Percentiles rank a stretch among this genome's conserved stretches.
phyloP scores from a whole-genome alignment of 108 stramenopile species.

The Discostella stelligeroides region DNA sequence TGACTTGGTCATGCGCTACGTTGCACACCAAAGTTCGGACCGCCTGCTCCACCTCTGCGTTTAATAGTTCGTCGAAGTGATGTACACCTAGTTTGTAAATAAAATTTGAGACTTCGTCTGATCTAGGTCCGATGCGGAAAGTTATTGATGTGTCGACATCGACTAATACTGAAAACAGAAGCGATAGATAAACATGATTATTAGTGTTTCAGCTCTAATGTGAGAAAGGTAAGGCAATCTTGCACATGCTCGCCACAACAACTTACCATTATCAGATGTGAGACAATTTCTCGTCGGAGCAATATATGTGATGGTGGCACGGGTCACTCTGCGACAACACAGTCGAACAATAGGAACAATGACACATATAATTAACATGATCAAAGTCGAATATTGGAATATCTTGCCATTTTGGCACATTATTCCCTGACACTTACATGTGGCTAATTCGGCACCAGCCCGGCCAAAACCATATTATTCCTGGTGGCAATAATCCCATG shows the following conservation, averaged over 20 bases:
- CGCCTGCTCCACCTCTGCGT: slow-evolving; percentile 54
- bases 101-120: slow-evolving; percentile 41
- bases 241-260: no score
- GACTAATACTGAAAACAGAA: slow-evolving; percentile 29
- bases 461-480: slow-evolving; percentile 41
- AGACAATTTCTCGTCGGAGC: slow-evolving; percentile 39
- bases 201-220: no score
- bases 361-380: slow-evolving; percentile 22
- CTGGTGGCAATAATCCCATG: slow-evolving; percentile 31
- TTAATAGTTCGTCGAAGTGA: slow-evolving; percentile 52
- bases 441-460: slow-evolving; percentile 47
- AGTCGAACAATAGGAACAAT: slow-evolving; percentile 10
- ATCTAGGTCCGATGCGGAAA: slow-evolving; percentile 40
- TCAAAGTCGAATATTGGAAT: no score
- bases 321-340: slow-evolving; percentile 1
- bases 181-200: background rate
- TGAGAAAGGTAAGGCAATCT: background rate
- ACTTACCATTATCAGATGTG: slow-evolving; percentile 39
- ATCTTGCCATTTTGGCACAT: no score
- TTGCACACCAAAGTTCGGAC: slow-evolving; percentile 58
- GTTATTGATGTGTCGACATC: slow-evolving; percentile 39
- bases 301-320: slow-evolving; percentile 18
- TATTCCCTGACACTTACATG: slow-evolving; percentile 5
- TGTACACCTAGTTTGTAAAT: slow-evolving; percentile 63
- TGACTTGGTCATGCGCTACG: slow-evolving; percentile 55